Percentiles rank a stretch among this genome's conserved stretches.
Evolutionary conservation across 441 rosid genomes (phyloP).

Genomic region (Pelargonium fulgidum): DNA sequence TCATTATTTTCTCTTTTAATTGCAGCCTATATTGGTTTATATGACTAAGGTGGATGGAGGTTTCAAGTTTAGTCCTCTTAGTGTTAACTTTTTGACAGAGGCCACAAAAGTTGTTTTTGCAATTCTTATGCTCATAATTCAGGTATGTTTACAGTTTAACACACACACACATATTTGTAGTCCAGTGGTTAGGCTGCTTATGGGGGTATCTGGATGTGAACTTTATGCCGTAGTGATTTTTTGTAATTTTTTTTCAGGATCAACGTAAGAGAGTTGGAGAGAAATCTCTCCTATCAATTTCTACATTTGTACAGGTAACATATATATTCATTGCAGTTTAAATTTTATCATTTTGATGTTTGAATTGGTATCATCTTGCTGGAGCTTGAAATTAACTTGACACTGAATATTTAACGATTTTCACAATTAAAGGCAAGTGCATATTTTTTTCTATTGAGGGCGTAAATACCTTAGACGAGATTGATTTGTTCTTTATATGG

Average conservation of each 20-base stretch:
- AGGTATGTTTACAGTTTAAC: slow-evolving; percentile 38
- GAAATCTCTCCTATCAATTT: slow-evolving; percentile 51
- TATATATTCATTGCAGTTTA: slow-evolving; percentile 25
- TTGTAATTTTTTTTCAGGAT: slow-evolving; percentile 38
- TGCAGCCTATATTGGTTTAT: slow-evolving; percentile 87
- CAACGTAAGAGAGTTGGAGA: slow-evolving; percentile 75
- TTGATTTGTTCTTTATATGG: not conserved
- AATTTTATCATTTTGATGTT: slow-evolving; percentile 45
- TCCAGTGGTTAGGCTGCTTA: not conserved
- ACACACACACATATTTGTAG: slow-evolving; percentile 1
- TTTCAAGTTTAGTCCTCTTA: slow-evolving; percentile 76
- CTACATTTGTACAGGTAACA: slow-evolving; percentile 24
- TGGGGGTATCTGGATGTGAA: not conserved
- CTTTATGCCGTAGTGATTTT: not conserved
- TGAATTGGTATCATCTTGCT: slow-evolving; percentile 11
- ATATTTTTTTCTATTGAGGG: not conserved
- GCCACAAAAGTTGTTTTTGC: slow-evolving; percentile 73
- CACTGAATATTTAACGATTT: not conserved
- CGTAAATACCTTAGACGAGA: not conserved
- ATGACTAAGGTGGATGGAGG: slow-evolving; percentile 89
- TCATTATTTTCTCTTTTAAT: slow-evolving; percentile 16
- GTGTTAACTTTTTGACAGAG: slow-evolving; percentile 89
- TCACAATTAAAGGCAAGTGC: not conserved
- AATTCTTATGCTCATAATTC: slow-evolving; percentile 63
- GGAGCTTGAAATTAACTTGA: not conserved